Base-by-base conservation (phyloP, 2,329 filamentous ascomycete genomes). In the Didymella pomorum region DNA sequence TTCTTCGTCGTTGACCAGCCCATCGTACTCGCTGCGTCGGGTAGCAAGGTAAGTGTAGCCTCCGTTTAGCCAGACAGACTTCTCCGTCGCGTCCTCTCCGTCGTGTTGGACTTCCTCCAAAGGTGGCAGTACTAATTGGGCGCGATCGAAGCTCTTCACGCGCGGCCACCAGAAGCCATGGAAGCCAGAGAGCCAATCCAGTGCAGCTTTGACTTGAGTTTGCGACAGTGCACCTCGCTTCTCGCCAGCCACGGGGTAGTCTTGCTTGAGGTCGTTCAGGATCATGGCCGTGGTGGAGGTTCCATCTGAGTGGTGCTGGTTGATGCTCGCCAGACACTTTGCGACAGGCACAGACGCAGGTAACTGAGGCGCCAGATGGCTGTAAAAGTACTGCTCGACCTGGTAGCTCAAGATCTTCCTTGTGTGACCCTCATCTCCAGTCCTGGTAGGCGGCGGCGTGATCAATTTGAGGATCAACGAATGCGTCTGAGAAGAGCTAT, bases 31-130 rank as follows among this genome's bases (percentile, higher is more conserved):
- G 18, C 72, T 81, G 8, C 78, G 78, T 5, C 88, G 81, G 0
- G 88, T 90, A 0, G 86, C 84, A 0, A 90, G 83, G 64, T 90
- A 90, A 0, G 87, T 89, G 66, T 90, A 90, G 0, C 88, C 87
- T 1, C 88, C 88, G 42, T 89, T 88, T 7, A 87, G 73, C 88
- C 88, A 90, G 2, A 86, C 68, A 6, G 63, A 63, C 48, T 44
- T 60, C 18, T 64, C 57, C 0, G 55, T 56, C 2, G 42, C 52
- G 14, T 63, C 39, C 7, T 69, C 66, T 14, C 77, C 65, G 21
- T 76, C 71, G n/a, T 71, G 66, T 5, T 56, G 57, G 1, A 69
- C 69, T 63, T 89, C 86, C 20, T 86, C 78, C 0, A 89, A 76
- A 0, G 87, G 87, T 0, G 87, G 84, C 0, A 82, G 71, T 0